Percentiles rank a stretch among this genome's conserved stretches.
phyloP scores from a whole-genome alignment of 139 green algal genomes.

The Monoraphidium neglectum region DNA sequence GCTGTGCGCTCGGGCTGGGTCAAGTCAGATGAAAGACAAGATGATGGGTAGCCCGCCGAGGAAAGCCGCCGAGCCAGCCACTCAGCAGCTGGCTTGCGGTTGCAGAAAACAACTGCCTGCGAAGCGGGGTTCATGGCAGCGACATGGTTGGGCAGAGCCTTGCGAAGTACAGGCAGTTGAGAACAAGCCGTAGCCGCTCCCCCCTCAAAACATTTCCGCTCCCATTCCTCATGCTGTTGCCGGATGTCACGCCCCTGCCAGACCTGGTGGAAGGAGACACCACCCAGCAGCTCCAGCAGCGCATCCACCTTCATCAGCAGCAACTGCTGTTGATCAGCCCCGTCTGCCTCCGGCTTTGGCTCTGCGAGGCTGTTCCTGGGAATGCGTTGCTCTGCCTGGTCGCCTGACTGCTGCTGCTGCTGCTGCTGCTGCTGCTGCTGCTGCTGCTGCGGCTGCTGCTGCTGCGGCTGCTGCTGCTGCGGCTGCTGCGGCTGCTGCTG shows the following conservation, averaged over 20 bases:
- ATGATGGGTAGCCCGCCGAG: slow-evolving; percentile 60
- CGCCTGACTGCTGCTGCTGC: neutral
- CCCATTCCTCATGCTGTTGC: neutral
- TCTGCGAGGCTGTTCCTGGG: no score
- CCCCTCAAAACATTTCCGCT: neutral
- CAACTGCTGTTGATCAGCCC: slow-evolving; percentile 20
- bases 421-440: neutral
- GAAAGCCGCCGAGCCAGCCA: slow-evolving; percentile 55
- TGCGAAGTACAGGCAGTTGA: no score
- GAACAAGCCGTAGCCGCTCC: no score
- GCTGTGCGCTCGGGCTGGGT: slow-evolving; percentile 52
- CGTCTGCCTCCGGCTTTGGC: no score
- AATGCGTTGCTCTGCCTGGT: no score
- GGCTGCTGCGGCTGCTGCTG: neutral
- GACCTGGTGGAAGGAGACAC: slow-evolving; percentile 67
- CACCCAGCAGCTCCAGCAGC: slow-evolving; percentile 49
- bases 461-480: slow-evolving; percentile 30
- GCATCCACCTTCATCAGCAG: slow-evolving; percentile 41
- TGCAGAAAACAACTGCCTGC: slow-evolving; percentile 85
- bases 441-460: slow-evolving; percentile 1
- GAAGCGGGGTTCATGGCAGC: neutral
- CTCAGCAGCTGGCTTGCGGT: slow-evolving; percentile 57
- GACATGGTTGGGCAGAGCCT: no score
- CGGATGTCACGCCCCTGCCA: neutral
- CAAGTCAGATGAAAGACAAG: slow-evolving; percentile 61